Evolutionary conservation across 1,139 yeast genomes (phyloP).

Genomic region (Suhomyces bokatorum): DNA sequence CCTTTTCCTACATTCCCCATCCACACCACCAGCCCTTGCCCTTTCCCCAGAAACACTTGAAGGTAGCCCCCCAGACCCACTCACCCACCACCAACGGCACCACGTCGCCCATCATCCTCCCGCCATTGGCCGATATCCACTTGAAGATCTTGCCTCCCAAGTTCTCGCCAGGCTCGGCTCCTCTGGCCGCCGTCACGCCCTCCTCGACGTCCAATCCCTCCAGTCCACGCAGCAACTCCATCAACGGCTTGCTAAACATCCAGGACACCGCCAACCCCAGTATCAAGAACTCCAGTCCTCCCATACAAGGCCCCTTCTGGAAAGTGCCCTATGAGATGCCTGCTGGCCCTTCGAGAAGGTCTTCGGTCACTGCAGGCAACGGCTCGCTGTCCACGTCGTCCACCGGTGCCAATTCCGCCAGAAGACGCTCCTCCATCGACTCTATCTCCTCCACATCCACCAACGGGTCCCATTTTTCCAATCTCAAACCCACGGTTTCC

Average conservation of each 20-base stretch:
- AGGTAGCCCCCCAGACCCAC: slow-evolving; percentile 19
- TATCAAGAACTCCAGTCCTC: slow-evolving; percentile 29
- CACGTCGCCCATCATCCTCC: slow-evolving; percentile 28
- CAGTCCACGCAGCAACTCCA: slow-evolving; percentile 18
- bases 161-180: slow-evolving; percentile 3
- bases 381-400: slow-evolving; percentile 6
- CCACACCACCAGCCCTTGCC: slow-evolving; percentile 21
- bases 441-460: slow-evolving; percentile 37
- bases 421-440: slow-evolving; percentile 40
- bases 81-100: slow-evolving; percentile 12
- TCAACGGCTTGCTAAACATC: slow-evolving; percentile 13
- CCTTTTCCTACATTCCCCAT: slow-evolving; percentile 4
- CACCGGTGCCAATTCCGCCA: slow-evolving; percentile 6
- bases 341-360: slow-evolving; percentile 15
- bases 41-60: slow-evolving; percentile 18
- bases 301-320: slow-evolving; percentile 52
- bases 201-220: slow-evolving; percentile 16
- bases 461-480: slow-evolving; percentile 33
- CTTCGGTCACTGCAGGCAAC: slow-evolving; percentile 9
- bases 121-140: slow-evolving; percentile 25
- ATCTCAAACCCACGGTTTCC: slow-evolving; percentile 30
- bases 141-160: slow-evolving; percentile 13
- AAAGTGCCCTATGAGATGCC: slow-evolving; percentile 56
- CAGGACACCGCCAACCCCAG: slow-evolving; percentile 17
- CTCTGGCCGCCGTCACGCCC: slow-evolving; percentile 15